A percentile compares a stretch with the other conserved stretches of the same genome.
Conservation (phyloP, 1,139 yeast species). For the Suhomyces choctaworum region DNA sequence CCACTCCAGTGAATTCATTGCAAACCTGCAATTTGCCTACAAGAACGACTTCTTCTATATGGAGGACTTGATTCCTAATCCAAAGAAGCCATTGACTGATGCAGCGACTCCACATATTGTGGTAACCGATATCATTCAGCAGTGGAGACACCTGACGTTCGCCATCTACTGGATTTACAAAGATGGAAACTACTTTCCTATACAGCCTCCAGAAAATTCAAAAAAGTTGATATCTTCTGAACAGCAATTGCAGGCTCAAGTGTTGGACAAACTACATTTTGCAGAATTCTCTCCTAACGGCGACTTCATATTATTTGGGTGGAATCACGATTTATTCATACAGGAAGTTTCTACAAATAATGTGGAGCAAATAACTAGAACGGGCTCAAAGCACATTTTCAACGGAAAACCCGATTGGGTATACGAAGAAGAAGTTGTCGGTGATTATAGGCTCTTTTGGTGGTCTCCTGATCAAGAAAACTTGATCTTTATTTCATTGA, state of each 20-base stretch:
- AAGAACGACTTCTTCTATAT: constrained; percentile 35
- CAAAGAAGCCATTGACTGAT: constrained; percentile 32
- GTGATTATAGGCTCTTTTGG: constrained; percentile 70
- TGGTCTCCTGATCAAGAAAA: constrained; percentile 78
- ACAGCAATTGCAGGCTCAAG: constrained; percentile 8
- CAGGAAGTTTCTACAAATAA: constrained; percentile 31
- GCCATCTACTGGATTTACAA: constrained; percentile 62
- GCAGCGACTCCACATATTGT: constrained; percentile 33
- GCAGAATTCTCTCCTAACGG: constrained; percentile 80
- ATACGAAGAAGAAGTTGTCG: constrained; percentile 88
- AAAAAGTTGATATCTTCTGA: constrained; percentile 19
- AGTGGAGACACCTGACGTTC: constrained; percentile 75
- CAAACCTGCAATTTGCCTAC: constrained; percentile 31
- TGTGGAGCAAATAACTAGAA: constrained; percentile 54
- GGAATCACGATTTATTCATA: constrained; percentile 61
- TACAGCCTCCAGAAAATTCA: constrained; percentile 24
- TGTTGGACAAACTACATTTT: constrained; percentile 41
- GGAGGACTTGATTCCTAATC: constrained; percentile 34
- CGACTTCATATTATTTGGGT: constrained; percentile 63
- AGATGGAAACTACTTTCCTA: constrained; percentile 38
- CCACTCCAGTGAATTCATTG: constrained; percentile 22
- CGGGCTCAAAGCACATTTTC: constrained; percentile 65
- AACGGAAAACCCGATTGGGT: constrained; percentile 97
- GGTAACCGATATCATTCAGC: constrained; percentile 30
- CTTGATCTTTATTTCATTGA: constrained; percentile 62